A percentile compares a stretch with the other conserved stretches of the same genome.
phyloP scores from a whole-genome alignment of 2,329 filamentous ascomycete species.

The Colletotrichum higginsianum region DNA sequence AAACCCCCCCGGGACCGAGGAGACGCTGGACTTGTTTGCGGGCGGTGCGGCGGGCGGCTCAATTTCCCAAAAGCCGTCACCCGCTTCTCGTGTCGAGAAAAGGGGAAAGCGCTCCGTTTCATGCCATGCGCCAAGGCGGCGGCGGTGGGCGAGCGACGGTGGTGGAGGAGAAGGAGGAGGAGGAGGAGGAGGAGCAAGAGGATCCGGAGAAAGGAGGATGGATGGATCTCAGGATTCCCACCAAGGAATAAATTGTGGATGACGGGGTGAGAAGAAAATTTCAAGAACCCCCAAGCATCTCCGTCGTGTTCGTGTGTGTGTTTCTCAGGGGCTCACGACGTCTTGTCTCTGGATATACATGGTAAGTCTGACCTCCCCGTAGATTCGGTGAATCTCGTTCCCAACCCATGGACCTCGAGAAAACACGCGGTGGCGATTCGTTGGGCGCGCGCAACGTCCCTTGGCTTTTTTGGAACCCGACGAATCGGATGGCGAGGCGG shows the following conservation, averaged over 20 bases:
- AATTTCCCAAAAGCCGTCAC: neutral
- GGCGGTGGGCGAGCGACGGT: neutral
- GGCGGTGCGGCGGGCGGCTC: slow-evolving; percentile 4
- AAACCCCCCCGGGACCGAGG: neutral
- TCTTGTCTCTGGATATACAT: too few species aligned
- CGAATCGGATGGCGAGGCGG: slow-evolving; percentile 17
- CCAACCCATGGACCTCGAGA: neutral
- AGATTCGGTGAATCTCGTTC: neutral
- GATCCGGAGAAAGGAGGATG: too few species aligned
- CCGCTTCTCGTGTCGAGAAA: neutral
- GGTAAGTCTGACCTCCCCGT: too few species aligned
- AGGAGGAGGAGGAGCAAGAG: too few species aligned
- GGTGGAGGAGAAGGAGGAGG: neutral
- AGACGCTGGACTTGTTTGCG: neutral
- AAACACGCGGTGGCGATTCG: neutral
- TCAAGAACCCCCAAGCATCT: neutral
- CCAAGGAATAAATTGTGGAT: neutral
- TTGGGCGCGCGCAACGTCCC: neutral
- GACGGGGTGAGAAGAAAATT: neutral
- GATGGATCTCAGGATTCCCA: neutral
- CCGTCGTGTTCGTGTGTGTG: neutral
- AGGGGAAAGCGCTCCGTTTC: slow-evolving; percentile 24
- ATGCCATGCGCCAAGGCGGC: slow-evolving; percentile 32
- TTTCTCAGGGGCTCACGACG: neutral
- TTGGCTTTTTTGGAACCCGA: slow-evolving; percentile 13